Base-by-base conservation (phyloP, 805 yeast species). In the Millerago galiae region DNA sequence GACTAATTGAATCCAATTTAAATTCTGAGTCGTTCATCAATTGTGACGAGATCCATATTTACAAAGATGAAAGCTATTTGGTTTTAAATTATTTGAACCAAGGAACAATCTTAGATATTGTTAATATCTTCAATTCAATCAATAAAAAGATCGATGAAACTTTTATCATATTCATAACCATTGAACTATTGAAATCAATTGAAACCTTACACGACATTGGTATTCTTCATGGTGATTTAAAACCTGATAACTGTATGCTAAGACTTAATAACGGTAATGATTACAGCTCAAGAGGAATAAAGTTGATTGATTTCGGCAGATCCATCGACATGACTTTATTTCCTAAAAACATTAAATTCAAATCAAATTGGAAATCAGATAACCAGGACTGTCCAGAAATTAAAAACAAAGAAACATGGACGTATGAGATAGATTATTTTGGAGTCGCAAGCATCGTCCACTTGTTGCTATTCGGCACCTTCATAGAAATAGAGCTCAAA, bases 201-300 rank as follows among this genome's bases (percentile, higher is more conserved):
- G 79, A 78, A 40, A 59, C 65, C 2, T 60, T 90, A n/a, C 96
- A 89, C 55, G 58, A 61, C 0, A 60, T 72, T 13, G 81, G 81
- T 0, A 77, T 89, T 1, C 67, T 89, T 11, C 96, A 89, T 63
- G 95, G 95, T 2, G 95, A 89, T 58, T 60, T 89, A 41, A 85
- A 83, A 55, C 82, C 95, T 0, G 95, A 85, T 48, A 89, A 88
- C 56, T 84, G 93, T 49, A 83, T 89, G 95, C 55, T 87, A 0
- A 62, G 83, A 32, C 68, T 83, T 38, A 53, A 46, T 31, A 42
- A 53, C 14, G 72, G 68, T 43, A 52, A 56, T 17, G 75, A 72
- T 3, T 78, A 85, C 84, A 41, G 52, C 16, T 47, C 60, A 3
- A 72, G 75, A 43, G 83, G 86, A 0, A 60, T 84, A 13, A 71